A percentile compares a stretch with the other conserved stretches of the same genome.
phyloP scores from a whole-genome alignment of 495 filamentous ascomycete genomes.

The Endocarpon pusillum region DNA sequence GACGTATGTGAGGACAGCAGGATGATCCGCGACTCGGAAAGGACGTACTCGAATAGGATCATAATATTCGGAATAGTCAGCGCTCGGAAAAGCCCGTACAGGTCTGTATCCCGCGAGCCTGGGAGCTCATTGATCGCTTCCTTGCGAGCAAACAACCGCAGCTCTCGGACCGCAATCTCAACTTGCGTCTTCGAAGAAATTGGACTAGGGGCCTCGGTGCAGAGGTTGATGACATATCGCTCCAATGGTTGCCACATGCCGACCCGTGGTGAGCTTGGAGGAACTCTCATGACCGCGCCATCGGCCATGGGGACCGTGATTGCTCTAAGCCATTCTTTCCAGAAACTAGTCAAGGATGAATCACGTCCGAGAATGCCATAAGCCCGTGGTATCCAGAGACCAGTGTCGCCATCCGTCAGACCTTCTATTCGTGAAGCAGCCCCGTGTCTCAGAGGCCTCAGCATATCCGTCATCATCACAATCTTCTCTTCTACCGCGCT shows the following conservation, averaged over 20 bases:
- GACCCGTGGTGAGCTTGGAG: conserved; percentile 73
- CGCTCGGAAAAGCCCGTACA: conserved; percentile 83
- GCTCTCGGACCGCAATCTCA: conserved; percentile 74
- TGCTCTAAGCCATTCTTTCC: conserved; percentile 96
- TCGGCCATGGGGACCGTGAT: conserved; percentile 89
- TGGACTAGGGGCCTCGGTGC: conserved; percentile 83
- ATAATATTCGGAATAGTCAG: conserved; percentile 84
- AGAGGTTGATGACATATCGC: conserved; percentile 93
- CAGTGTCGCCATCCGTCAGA: conserved; percentile 86
- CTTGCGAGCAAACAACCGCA: conserved; percentile 81
- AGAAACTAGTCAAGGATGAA: conserved; percentile 69
- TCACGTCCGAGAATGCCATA: conserved; percentile 89
- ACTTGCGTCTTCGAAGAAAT: conserved; percentile 90
- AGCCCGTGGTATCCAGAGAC: conserved; percentile 88
- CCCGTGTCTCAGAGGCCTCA: conserved; percentile 81
- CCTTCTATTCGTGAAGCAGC: conserved; percentile 96
- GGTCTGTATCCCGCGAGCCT: conserved; percentile 76
- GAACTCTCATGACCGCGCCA: conserved; percentile 64
- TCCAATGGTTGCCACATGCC: conserved; percentile 96
- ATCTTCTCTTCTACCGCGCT: conserved; percentile 96
- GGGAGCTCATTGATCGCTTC: conserved; percentile 90
- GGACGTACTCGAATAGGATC: conserved; percentile 78
- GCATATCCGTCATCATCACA: conserved; percentile 82
- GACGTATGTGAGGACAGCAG: conserved; percentile 87
- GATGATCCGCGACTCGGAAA: conserved; percentile 90